Base-by-base conservation (phyloP, 208 protist genomes). In the Borovskyia barvae region DNA sequence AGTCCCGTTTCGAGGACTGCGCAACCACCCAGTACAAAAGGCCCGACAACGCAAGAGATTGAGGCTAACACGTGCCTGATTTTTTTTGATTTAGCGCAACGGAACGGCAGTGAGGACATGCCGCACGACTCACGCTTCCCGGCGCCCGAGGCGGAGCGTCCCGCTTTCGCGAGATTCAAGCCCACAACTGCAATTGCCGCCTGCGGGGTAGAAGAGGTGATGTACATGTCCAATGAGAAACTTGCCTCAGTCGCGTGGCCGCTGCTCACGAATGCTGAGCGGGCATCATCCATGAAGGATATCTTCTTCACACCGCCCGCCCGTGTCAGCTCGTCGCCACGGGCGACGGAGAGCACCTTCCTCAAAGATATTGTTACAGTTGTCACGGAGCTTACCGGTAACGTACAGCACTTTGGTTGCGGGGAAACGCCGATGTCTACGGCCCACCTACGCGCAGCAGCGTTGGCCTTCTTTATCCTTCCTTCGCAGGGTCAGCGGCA, bases 191-290 rank as follows among this genome's bases (percentile, higher is more conserved):
- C 54, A 9, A 46, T 60, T 30, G 41, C 54, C 12, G 54, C 69
- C 22, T 80, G 67, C 33, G 51, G 51, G 36, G 61, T 80, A 32
- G 71, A 64, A 17, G 76, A 76, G 11, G 53, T 87, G n/a, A 87
- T 87, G 80, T 41, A 52, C 19, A 55, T 82, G 29, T 50, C 80
- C 1, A 55, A 58, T 1, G 69, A 72, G 14, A 64, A 41, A 33
- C 58, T 87, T 0, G 80, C 67, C 14, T 51, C 71, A 40, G 53
- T 79, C 5, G 76, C 76, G 30, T 87, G 80, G 80, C 76, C 76
- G 26, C 54, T 84, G 29, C 53, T 83, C 6, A 25, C 57, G 12
- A 47, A 51, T 37, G 49, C 36, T 12, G 53, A 67, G 49, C 55
- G 59, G 6, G 36, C 40, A 6, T 36, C 54, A 12, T 55, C 57